phyloP scores from a whole-genome alignment of 768 basidiomycete genomes.

The Trametes cinnabarina region DNA sequence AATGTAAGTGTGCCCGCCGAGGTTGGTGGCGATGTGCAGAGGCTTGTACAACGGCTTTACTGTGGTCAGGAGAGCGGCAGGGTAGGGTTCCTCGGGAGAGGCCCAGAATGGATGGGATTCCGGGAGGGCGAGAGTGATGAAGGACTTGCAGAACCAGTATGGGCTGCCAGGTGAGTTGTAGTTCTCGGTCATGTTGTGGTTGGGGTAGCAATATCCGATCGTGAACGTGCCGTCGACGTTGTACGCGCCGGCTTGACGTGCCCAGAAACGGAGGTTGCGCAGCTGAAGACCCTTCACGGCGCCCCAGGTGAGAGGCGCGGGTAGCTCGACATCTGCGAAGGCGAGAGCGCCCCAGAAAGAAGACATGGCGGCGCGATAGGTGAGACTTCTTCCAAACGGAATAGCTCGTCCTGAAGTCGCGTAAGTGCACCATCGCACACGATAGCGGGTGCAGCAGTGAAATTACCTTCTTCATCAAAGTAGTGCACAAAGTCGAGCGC shows the following conservation, averaged over 20 bases:
- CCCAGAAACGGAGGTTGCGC: slow-evolving; percentile 72
- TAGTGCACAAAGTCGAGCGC: slow-evolving; percentile 72
- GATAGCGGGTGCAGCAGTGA: neutral
- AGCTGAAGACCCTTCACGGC: slow-evolving; percentile 71
- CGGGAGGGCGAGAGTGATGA: slow-evolving; percentile 62
- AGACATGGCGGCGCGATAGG: slow-evolving; percentile 80
- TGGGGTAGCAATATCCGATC: slow-evolving; percentile 69
- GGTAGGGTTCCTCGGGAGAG: slow-evolving; percentile 64
- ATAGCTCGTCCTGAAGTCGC: slow-evolving; percentile 57
- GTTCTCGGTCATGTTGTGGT: slow-evolving; percentile 74
- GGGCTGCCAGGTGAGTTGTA: slow-evolving; percentile 79
- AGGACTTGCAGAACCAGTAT: slow-evolving; percentile 82
- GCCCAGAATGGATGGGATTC: slow-evolving; percentile 73
- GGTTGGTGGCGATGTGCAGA: slow-evolving; percentile 63
- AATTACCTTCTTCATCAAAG: slow-evolving; percentile 67
- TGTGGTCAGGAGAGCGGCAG: slow-evolving; percentile 43
- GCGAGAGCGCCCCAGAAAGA: slow-evolving; percentile 76
- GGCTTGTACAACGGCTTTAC: slow-evolving; percentile 58
- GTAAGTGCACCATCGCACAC: neutral
- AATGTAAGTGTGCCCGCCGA: slow-evolving; percentile 65
- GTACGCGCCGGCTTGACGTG: slow-evolving; percentile 59
- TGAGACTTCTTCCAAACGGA: slow-evolving; percentile 73
- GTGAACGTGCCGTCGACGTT: slow-evolving; percentile 66
- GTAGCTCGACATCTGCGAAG: slow-evolving; percentile 66
- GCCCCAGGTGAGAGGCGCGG: slow-evolving; percentile 72